A percentile compares a stretch with the other conserved stretches of the same genome.
These are phyloP conservation scores for Myxozyma neotropica DNA, from an alignment of 805 yeast genomes.

Conservation along the genomic window DNA sequence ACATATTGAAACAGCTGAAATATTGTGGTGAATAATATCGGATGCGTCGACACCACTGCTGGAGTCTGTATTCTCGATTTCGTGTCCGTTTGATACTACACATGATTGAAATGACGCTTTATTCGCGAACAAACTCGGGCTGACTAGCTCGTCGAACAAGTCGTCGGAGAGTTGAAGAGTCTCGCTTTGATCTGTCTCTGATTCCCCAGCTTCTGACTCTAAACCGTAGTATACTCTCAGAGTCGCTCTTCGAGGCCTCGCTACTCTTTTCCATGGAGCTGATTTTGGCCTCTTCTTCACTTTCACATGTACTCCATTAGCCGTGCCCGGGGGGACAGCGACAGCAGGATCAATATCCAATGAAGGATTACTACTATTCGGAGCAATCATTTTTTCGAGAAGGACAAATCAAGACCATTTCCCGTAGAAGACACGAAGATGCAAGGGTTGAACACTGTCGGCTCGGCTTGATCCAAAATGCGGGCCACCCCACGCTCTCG, in stretches of 20 bases:
- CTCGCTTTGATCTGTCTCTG: neutral
- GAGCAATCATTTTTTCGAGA: neutral
- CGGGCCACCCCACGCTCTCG: neutral
- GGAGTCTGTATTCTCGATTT: neutral
- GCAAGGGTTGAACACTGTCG: neutral
- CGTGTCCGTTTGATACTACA: neutral
- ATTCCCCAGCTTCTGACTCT: neutral
- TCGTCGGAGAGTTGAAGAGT: constrained; percentile 7
- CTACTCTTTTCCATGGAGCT: neutral
- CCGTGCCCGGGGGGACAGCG: neutral
- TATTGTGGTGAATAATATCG: neutral
- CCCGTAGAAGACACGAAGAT: neutral
- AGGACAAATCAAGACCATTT: neutral
- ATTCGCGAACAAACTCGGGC: neutral
- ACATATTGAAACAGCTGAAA: constrained; percentile 1
- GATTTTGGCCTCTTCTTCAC: neutral
- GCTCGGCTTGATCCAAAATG: neutral
- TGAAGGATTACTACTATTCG: neutral
- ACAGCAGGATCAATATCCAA: neutral
- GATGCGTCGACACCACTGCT: neutral
- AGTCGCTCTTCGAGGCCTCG: constrained; percentile 7
- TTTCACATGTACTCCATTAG: constrained; percentile 4
- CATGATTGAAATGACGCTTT: neutral
- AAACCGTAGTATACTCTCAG: constrained; percentile 1
- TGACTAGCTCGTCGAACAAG: constrained; percentile 11